Evolutionary conservation across 2,329 filamentous ascomycete genomes (phyloP), one percentile per base, ranked within the genome.

Genomic region (Orbilia brochopaga): DNA sequence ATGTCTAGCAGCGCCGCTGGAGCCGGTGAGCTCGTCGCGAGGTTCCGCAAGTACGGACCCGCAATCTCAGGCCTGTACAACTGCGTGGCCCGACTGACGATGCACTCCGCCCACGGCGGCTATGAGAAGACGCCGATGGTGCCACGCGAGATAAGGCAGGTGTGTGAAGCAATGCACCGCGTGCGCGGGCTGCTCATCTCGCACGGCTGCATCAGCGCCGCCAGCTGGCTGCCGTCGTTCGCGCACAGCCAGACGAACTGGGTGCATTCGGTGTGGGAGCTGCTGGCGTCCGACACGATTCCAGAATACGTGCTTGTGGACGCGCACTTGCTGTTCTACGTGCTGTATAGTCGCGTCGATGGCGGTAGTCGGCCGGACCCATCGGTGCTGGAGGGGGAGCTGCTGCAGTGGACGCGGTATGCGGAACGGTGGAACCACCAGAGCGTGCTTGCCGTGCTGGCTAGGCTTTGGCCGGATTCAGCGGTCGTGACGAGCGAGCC

Each of bases 191-290:
- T 37, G 37, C 37, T 69, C 23, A 69, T 69, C 58, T 42, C 59
- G 5, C 57, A 69, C 7, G 65, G 65, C 15, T 62, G 57, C 27
- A 61, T 69, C 30, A 69, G 46, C 46, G 32, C 30, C 15, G 62
- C 62, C 51, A 63, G 53, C 37, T 69, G 60, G 35, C 53, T 69
- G 2, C 65, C 65, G 57, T 69, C 65, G 8, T 69, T 53, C 57
- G 62, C 65, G 0, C 58, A 69, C 57, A 69, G 65, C 35, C 65
- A 69, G 37, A 69, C 65, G 7, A 69, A 69, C 65, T 69, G 65
- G 65, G 65, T 69, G n/a, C 65, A 69, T 13, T 69, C 65, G 40
- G 62, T 69, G 24, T 69, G 65, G 65, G 65, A 69, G 37, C 54
- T 69, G 24, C 53, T 69, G 32, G 54, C 52, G 7, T 69, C 65